Base-by-base conservation (phyloP, 2,329 filamentous ascomycete genomes). In the Microsporum audouinii region DNA sequence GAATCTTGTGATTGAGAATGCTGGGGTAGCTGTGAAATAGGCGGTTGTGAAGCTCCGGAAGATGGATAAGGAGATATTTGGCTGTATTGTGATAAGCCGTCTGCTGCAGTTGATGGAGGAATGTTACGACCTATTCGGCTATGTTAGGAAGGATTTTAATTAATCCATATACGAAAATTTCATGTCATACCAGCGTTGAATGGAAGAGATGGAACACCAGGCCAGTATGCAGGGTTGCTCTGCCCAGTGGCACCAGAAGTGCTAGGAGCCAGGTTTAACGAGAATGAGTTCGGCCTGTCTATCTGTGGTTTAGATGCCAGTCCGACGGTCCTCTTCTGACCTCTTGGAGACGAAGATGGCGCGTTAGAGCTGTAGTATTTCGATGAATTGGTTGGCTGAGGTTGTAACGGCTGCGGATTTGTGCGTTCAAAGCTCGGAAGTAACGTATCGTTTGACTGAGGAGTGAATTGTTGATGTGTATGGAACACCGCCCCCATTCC, bases 341-440 rank as follows among this genome's bases (percentile, higher is more conserved):
- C 17, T 10, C 39, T 29, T 5, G 39, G 34, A n/a, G 34, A 8
- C n/a, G 23, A 34, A 23, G 43, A 59, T 31, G n/a, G 43, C 5
- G 27, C 31, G 49, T 33, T 34, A 10, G 57, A 34, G 29, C 17
- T 59, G 23, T 78, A 73, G 68, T 80, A 82, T 71, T 83, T 84
- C 67, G 47, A 45, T 10, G 33, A 27, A 45, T n/a, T 17, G 23
- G 59, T 17, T 12, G 47, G 36, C 14, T 29, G 74, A 68, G 57
- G 74, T 74, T 72, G 72, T 74, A 68, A 73, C 73, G 73, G 75
- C 71, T 82, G 80, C 66, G 84, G 84, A 60, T 86, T 84, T 65
- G 84, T 83, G 58, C 89, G 81, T 69, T 88, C 84, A 70, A 89
- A 88, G 66, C 76, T 81, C 62, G 87, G 86, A 64, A 91, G 80